Evolutionary conservation across 805 yeast genomes (phyloP).

Genomic region (Teunomyces barrocoloradensis): DNA sequence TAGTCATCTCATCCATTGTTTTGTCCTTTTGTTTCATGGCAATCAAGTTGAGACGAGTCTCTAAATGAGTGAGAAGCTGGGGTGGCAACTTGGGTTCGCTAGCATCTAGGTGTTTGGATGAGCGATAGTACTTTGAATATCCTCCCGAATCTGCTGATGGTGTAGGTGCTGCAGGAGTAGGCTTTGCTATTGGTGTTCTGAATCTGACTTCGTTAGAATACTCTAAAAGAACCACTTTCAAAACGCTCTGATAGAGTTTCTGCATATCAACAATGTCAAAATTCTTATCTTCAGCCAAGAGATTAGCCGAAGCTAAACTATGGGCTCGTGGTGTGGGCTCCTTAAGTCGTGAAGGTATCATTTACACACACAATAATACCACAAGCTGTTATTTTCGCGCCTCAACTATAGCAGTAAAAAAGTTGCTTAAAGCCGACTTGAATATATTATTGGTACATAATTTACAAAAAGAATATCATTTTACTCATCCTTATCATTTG

Average conservation of each 20-base stretch:
- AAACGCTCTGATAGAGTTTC: constrained; percentile 48
- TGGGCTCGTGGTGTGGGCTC: constrained; percentile 13
- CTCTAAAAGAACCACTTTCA: constrained; percentile 56
- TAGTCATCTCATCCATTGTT: constrained; percentile 45
- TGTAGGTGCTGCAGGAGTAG: background rate
- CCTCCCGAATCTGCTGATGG: constrained; percentile 1
- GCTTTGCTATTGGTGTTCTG: constrained; percentile 27
- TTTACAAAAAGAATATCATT: background rate
- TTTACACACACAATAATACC: background rate
- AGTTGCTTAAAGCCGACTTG: background rate
- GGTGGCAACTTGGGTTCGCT: constrained; percentile 36
- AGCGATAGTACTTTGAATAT: constrained; percentile 9
- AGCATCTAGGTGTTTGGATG: constrained; percentile 7
- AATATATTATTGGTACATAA: constrained; percentile 1
- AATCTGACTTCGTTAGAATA: constrained; percentile 67
- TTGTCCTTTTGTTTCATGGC: constrained; percentile 42
- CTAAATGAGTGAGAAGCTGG: constrained; percentile 36
- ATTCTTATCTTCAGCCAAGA: constrained; percentile 11
- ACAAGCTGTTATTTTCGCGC: background rate
- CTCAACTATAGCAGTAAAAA: background rate
- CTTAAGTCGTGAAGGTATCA: constrained; percentile 2
- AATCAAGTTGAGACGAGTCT: constrained; percentile 40
- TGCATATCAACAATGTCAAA: constrained; percentile 17
- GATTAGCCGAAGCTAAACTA: constrained; percentile 23
- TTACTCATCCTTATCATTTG: constrained; percentile 7